These are phyloP conservation scores for Aspergillus novofumigatus DNA, from an alignment of 2,329 filamentous ascomycete species.

Conservation along the genomic window DNA sequence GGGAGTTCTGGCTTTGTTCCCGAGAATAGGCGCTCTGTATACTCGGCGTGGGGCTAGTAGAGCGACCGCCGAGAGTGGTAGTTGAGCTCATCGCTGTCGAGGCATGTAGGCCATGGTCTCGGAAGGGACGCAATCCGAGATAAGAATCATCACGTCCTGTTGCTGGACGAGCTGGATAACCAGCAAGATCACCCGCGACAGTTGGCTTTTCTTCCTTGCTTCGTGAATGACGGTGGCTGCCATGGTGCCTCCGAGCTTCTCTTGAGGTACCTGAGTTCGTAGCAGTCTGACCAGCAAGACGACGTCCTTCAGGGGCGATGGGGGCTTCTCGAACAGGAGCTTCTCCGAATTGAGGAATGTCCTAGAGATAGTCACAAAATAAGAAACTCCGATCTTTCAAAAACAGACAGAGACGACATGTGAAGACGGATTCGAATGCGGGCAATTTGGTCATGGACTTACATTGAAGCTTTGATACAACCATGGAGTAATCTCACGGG, in stretches of 20 bases:
- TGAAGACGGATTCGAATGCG: neutral
- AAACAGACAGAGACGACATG: neutral
- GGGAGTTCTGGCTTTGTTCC: conserved; percentile 41
- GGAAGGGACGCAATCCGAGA: conserved; percentile 48
- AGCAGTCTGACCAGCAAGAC: conserved; percentile 53
- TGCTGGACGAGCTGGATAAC: conserved; percentile 63
- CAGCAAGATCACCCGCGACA: conserved; percentile 31
- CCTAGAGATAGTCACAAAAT: conserved; percentile 42
- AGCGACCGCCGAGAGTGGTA: conserved; percentile 54
- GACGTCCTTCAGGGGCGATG: conserved; percentile 65
- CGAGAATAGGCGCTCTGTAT: conserved; percentile 57
- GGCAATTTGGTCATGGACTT: conserved; percentile 30
- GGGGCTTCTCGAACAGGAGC: conserved; percentile 69
- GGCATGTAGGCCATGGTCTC: conserved; percentile 43
- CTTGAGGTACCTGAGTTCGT: conserved; percentile 40
- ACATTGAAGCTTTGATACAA: conserved; percentile 83
- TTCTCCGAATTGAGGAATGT: conserved; percentile 72
- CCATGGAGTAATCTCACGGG: conserved; percentile 96
- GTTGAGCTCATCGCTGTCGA: conserved; percentile 50
- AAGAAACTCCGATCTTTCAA: neutral
- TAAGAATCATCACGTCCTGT: conserved; percentile 71
- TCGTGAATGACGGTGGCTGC: conserved; percentile 43
- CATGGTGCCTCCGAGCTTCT: conserved; percentile 51
- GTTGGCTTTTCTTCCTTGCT: conserved; percentile 57
- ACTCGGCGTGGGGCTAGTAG: conserved; percentile 79